These are phyloP conservation scores for Talaromyces atroroseus DNA, from an alignment of 2,329 filamentous ascomycete genomes.

Conservation along the genomic window DNA sequence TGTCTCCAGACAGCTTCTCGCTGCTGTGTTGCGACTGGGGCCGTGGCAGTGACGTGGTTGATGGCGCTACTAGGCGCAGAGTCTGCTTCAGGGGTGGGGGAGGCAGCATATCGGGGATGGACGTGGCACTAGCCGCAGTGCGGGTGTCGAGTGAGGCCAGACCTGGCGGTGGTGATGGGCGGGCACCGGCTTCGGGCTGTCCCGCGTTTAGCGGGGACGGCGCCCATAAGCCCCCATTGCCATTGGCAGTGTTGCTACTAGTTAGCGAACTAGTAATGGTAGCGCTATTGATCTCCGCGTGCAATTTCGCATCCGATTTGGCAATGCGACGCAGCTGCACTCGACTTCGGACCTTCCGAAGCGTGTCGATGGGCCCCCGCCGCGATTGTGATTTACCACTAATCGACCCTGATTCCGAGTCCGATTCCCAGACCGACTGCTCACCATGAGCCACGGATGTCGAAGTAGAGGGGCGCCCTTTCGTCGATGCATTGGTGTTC, in stretches of 20 bases:
- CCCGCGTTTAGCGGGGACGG: constrained; percentile 6
- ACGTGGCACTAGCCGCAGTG: constrained; percentile 12
- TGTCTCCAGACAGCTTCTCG: constrained; percentile 21
- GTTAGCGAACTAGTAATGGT: not conserved
- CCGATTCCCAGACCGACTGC: constrained; percentile 38
- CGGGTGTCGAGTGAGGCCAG: constrained; percentile 1
- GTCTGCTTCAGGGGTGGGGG: constrained; percentile 23
- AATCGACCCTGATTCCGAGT: constrained; percentile 32
- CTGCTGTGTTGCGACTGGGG: constrained; percentile 24
- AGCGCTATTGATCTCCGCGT: constrained; percentile 19
- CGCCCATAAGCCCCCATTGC: not conserved
- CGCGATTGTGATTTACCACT: constrained; percentile 31
- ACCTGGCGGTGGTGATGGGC: not conserved
- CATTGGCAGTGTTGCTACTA: not conserved
- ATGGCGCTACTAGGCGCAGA: constrained; percentile 32
- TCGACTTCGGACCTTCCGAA: constrained; percentile 37
- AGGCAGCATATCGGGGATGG: constrained; percentile 21
- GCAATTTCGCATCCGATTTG: constrained; percentile 32
- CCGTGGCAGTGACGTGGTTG: constrained; percentile 28
- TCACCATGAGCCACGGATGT: constrained; percentile 29
- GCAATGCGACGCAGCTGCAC: constrained; percentile 32
- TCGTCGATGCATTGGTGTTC: constrained; percentile 22
- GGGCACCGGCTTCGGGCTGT: not conserved
- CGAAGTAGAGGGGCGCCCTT: constrained; percentile 30
- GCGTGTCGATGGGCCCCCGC: constrained; percentile 32